Evolutionary conservation across 2,329 filamentous ascomycete species (phyloP), one percentile per base, ranked within the genome.

Genomic region (Macrophomina tecta): DNA sequence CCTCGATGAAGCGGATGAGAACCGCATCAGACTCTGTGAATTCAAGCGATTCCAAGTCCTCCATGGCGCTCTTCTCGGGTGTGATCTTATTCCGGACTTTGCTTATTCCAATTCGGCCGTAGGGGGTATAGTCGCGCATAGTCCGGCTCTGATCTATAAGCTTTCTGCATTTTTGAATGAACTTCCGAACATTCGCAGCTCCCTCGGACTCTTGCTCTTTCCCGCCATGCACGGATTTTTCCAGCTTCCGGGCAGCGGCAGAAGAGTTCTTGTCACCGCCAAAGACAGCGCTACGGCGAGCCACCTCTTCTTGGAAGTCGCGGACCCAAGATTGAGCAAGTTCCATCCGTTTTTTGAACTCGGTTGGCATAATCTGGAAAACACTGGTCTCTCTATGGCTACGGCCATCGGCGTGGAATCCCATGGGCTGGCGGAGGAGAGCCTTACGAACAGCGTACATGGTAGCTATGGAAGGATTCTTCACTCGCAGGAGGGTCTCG

Each of bases 381-480:
- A 91, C 85, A 76, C 78, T 84, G 72, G 78, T 87, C 73, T 82
- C 75, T 74, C 77, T 84, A 77, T 77, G 84, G 75, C 69, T 84
- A 72, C 77, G 83, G 76, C 68, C 70, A 69, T 85, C 82, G n/a
- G 74, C 86, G 69, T 83, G 82, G 73, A 93, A 91, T 34, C 83
- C 86, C 64, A 88, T 82, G 8, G 89, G 87, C 68, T 89, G 84
- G 48, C 84, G 81, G 30, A 84, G 76, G 7, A 94, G 75, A 8
- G 89, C 85, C 66, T 86, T 86, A 70, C 93, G 89, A 6, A 93
- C 87, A 4, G 91, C 91, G 72, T 92, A 91, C 5, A 93, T 77
- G 8, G 85, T 83, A 34, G 82, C 83, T 70, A 73, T 67, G 1
- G 73, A 69, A 0, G 83, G 78, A 64, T 84, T 84, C 9, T 76